Percentiles rank a stretch among this genome's conserved stretches.
Conservation (phyloP, 2,329 filamentous ascomycete species). For the Cladosporium phlei region DNA sequence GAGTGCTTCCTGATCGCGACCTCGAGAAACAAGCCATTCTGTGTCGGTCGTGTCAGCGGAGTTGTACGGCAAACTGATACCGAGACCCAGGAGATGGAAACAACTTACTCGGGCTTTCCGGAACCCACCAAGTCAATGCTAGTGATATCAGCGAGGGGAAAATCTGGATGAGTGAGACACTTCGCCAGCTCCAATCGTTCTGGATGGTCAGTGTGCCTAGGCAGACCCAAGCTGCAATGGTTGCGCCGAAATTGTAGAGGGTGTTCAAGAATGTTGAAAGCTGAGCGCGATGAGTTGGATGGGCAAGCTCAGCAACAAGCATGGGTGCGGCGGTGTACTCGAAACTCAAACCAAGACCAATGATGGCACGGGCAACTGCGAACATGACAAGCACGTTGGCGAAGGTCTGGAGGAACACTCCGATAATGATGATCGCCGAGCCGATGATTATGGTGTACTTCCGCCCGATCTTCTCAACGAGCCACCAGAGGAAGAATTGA, state of each 20-base stretch:
- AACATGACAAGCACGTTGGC: constrained; percentile 38
- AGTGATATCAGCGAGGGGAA: constrained; percentile 43
- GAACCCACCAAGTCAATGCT: constrained; percentile 45
- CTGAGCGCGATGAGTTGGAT: constrained; percentile 43
- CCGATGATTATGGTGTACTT: constrained; percentile 43
- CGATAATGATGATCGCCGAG: constrained; percentile 39
- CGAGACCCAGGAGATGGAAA: no score
- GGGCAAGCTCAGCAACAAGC: constrained; percentile 35
- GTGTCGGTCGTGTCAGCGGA: background rate
- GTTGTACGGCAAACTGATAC: no score
- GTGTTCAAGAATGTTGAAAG: constrained; percentile 42
- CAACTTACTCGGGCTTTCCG: constrained; percentile 41
- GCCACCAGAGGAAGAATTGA: constrained; percentile 41
- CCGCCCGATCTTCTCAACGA: constrained; percentile 44
- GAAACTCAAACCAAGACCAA: constrained; percentile 23
- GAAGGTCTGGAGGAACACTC: constrained; percentile 38
- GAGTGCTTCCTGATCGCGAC: constrained; percentile 46
- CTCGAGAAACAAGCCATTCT: constrained; percentile 52
- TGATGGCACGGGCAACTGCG: constrained; percentile 33
- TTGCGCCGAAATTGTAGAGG: constrained; percentile 40
- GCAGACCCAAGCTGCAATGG: constrained; percentile 43
- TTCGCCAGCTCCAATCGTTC: constrained; percentile 46
- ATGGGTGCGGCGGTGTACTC: constrained; percentile 33
- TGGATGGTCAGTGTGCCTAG: constrained; percentile 39
- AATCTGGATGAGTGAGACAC: constrained; percentile 50